phyloP scores from a whole-genome alignment of 495 filamentous ascomycete species.

The Penicillium atrosanguineum region DNA sequence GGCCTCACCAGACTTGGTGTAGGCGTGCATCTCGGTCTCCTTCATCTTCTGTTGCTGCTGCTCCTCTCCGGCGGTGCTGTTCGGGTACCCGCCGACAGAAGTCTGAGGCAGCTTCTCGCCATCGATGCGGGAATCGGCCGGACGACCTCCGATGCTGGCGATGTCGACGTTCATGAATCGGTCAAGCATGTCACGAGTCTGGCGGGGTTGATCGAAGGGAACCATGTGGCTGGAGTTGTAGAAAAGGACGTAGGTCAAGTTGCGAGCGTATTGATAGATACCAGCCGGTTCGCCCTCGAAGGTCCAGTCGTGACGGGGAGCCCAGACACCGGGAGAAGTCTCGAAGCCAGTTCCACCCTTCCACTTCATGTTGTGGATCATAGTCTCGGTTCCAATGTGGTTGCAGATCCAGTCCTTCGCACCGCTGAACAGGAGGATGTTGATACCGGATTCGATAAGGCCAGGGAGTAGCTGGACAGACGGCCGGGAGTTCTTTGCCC shows the following conservation, averaged over 20 bases:
- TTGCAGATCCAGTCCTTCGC: conserved; percentile 96
- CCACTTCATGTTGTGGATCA: conserved; percentile 92
- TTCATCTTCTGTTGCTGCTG: conserved; percentile 74
- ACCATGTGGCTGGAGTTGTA: conserved; percentile 98
- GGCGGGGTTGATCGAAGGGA: conserved; percentile 84
- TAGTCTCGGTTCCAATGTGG: conserved; percentile 86
- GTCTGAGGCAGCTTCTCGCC: conserved; percentile 82
- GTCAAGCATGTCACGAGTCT: conserved; percentile 93
- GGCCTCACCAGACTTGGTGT: conserved; percentile 86
- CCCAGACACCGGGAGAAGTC: conserved; percentile 83
- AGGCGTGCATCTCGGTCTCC: conserved; percentile 87
- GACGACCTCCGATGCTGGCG: conserved; percentile 78
- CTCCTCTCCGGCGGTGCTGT: conserved; percentile 69
- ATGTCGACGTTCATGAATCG: conserved; percentile 95
- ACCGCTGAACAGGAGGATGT: conserved; percentile 85
- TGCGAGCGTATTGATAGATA: conserved; percentile 89
- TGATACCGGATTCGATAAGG: conserved; percentile 67
- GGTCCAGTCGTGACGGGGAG: conserved; percentile 86
- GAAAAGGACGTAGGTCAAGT: conserved; percentile 92
- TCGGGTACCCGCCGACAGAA: conserved; percentile 84
- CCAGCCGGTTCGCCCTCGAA: conserved; percentile 90
- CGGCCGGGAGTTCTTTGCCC: conserved; percentile 63
- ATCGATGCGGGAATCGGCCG: conserved; percentile 82
- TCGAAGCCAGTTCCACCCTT: conserved; percentile 90
- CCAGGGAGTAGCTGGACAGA: conserved; percentile 72